Evolutionary conservation across 148 eudicot species (phyloP), one percentile per base, ranked within the genome.

Genomic region (Camellia sinensis): DNA sequence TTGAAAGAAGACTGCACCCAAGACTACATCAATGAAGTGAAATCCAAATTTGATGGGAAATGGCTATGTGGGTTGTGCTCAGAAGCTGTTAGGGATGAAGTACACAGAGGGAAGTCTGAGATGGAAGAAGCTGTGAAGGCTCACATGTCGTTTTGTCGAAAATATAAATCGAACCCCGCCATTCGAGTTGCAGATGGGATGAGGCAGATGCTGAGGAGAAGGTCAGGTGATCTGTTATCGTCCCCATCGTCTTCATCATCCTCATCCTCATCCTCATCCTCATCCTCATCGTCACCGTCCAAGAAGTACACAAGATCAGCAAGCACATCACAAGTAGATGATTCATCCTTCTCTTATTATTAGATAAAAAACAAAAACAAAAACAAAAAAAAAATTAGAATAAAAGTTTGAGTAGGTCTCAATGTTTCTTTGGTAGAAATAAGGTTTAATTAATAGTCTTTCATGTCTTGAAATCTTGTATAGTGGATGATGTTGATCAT

Each of bases 51-150:
- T 71, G 86, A 88, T 7, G 97, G 92, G 0, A 93, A 91, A 83
- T 93, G 97, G 94, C 87, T 93, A 7, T 93, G 97, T 62, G 97
- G 97, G 77, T 45, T 93, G 66, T 93, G 97, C 75, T 89, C 94
- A 1, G 97, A 91, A 68, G 94, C 94, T 0, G 97, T 93, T 0
- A 82, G 89, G 68, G 94, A 93, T 44, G 97, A 93, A 78, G 83
- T 87, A 1, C 87, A 67, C 76, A 76, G 83, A 54, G 85, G 71
- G 9, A 79, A 82, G 67, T 65, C n/a, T 68, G 82, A 44, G 43
- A 81, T 86, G 19, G 93, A 87, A 78, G 92, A 90, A 10, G 97
- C 97, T n/a, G 84, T 92, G 7, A 80, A 73, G 56, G 92, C 97
- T 17, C 97, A 92, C 76, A 89, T 89, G 92, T 85, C 91, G 0